Conservation (phyloP, 73 alveolate genomes). For the Paramecium bursaria region DNA sequence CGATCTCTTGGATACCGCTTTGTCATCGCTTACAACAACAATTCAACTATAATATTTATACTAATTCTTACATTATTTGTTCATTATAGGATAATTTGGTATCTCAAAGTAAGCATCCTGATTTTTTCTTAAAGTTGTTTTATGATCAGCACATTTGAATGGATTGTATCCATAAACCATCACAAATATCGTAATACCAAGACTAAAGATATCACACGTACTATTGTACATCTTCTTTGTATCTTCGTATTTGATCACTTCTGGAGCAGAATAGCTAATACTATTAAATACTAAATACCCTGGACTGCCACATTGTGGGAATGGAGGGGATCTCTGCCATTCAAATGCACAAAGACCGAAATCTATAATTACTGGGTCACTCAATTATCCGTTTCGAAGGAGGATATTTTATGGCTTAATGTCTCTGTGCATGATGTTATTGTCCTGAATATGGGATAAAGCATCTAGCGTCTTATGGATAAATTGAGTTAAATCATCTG, state of each 20-base stretch:
- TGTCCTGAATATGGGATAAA: not conserved
- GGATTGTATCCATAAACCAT: constrained; percentile 44
- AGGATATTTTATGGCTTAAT: constrained; percentile 33
- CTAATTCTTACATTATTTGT: no score
- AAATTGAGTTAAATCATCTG: not conserved
- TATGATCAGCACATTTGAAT: constrained; percentile 16
- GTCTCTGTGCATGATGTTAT: constrained; percentile 45
- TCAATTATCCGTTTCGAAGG: not conserved
- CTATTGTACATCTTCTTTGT: constrained; percentile 18
- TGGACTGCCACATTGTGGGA: constrained; percentile 24
- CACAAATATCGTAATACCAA: constrained; percentile 40
- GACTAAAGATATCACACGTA: constrained; percentile 20
- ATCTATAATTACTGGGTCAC: not conserved
- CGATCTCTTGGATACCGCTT: constrained; percentile 43
- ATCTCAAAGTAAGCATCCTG: constrained; percentile 38
- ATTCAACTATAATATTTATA: constrained; percentile 3
- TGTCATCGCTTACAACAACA: constrained; percentile 17
- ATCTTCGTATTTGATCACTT: constrained; percentile 40
- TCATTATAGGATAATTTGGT: constrained; percentile 59
- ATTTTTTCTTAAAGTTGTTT: constrained; percentile 40
- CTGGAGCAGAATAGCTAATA: constrained; percentile 54
- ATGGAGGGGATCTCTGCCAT: not conserved
- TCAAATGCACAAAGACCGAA: not conserved
- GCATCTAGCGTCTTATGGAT: constrained; percentile 1
- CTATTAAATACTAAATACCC: not conserved